Conservation (phyloP, 441 rosid genomes). For the Breynia disticha region DNA sequence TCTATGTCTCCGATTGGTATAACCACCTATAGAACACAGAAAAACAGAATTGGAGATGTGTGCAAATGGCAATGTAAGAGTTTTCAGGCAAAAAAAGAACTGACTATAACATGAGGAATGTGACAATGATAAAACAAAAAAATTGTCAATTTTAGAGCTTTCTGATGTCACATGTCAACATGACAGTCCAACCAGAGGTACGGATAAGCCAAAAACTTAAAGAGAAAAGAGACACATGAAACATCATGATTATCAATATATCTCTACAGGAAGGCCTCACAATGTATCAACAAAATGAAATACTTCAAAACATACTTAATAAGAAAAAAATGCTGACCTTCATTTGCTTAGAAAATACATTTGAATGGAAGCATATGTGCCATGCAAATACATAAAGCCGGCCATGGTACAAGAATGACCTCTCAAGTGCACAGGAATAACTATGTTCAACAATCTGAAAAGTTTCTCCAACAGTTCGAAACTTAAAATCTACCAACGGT, state of each 20-base stretch:
- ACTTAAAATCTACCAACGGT: not conserved
- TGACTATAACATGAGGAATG: too few relatives aligned
- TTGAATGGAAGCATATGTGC: conserved; percentile 99
- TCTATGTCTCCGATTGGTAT: conserved; percentile 93
- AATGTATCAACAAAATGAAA: too few relatives aligned
- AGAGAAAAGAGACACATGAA: too few relatives aligned
- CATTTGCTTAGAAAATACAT: conserved; percentile 97
- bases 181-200: too few relatives aligned
- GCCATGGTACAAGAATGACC: conserved; percentile 97
- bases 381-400: conserved; percentile 96
- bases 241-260: too few relatives aligned
- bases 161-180: too few relatives aligned
- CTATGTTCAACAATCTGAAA: conserved; percentile 82
- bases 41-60: not conserved
- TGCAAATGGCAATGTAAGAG: not conserved
- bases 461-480: conserved; percentile 10
- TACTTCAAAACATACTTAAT: not conserved
- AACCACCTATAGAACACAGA: conserved; percentile 43
- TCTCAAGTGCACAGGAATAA: conserved; percentile 94
- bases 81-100: too few relatives aligned
- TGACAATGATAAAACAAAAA: too few relatives aligned
- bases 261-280: too few relatives aligned
- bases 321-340: conserved; percentile 48
- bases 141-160: too few relatives aligned
- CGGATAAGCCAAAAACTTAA: too few relatives aligned